These are phyloP conservation scores for Endocarpon pusillum DNA, from an alignment of 495 filamentous ascomycete species.

Conservation along the genomic window DNA sequence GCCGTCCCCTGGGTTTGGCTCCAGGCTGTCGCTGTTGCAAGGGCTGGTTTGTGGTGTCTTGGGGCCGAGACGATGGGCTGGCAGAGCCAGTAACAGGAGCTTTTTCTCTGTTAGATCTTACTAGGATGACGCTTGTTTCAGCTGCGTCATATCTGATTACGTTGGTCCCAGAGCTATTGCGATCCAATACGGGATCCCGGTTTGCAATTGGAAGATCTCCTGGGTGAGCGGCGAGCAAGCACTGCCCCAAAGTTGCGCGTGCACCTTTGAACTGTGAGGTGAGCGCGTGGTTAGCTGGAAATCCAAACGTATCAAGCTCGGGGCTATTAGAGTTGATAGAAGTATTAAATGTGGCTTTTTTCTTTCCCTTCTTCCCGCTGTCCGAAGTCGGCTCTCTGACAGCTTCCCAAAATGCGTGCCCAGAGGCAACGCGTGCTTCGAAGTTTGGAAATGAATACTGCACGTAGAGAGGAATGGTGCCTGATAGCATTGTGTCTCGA, in stretches of 20 bases:
- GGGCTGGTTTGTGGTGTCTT: not conserved
- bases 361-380: slow-evolving; percentile 22
- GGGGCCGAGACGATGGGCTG: not conserved
- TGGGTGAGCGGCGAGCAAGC: slow-evolving; percentile 17
- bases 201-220: not conserved
- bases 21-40: not conserved
- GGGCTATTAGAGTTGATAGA: slow-evolving; percentile 21
- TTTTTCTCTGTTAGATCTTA: too few relatives aligned
- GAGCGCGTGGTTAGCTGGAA: slow-evolving; percentile 19
- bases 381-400: too few relatives aligned
- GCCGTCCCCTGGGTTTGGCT: slow-evolving; percentile 9
- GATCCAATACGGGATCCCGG: not conserved
- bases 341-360: slow-evolving; percentile 13
- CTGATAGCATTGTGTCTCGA: slow-evolving; percentile 36
- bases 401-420: slow-evolving; percentile 38
- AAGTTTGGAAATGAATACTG: slow-evolving; percentile 42
- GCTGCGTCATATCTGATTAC: too few relatives aligned
- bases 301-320: slow-evolving; percentile 36
- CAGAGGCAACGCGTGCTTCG: slow-evolving; percentile 36
- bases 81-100: too few relatives aligned
- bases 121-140: too few relatives aligned
- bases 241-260: slow-evolving; percentile 29
- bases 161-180: too few relatives aligned
- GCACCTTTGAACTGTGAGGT: slow-evolving; percentile 23
- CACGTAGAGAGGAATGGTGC: slow-evolving; percentile 36